These are phyloP conservation scores for Xylaria polymorpha DNA, from an alignment of 2,329 filamentous ascomycete genomes.

Conservation along the genomic window DNA sequence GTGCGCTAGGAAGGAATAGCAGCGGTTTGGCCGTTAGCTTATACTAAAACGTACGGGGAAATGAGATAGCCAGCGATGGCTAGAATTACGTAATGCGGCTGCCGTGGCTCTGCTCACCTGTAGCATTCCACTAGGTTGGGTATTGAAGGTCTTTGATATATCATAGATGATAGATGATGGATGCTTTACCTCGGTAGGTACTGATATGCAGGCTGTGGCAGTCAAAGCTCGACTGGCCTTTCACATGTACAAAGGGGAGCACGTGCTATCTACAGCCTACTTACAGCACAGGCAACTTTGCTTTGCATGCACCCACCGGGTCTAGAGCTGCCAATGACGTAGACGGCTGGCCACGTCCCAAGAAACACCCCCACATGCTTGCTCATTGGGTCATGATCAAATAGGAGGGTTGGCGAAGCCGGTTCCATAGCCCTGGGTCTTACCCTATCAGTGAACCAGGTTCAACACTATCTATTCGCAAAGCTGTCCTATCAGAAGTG, in stretches of 20 bases:
- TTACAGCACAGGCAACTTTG: background rate
- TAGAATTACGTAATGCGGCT: conserved; percentile 23
- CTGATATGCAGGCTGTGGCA: conserved; percentile 5
- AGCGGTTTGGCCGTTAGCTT: background rate
- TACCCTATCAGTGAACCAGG: background rate
- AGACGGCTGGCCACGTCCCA: conserved; percentile 3
- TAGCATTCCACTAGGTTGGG: too few relatives aligned
- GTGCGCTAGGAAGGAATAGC: background rate
- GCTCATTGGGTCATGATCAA: background rate
- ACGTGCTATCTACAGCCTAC: conserved; percentile 23
- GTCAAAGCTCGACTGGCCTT: conserved; percentile 23
- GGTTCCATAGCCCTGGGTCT: conserved; percentile 4
- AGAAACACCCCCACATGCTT: background rate
- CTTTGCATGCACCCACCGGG: background rate
- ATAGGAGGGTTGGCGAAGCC: background rate
- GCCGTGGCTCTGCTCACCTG: background rate
- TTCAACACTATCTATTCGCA: background rate
- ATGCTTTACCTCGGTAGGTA: background rate
- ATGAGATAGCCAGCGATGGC: background rate
- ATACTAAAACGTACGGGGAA: background rate
- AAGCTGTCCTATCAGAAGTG: background rate
- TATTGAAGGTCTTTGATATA: background rate
- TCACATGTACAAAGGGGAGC: conserved; percentile 31
- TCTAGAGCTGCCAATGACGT: conserved; percentile 30
- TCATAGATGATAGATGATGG: background rate